Percentiles rank a stretch among this genome's conserved stretches.
Conservation (phyloP, 768 basidiomycete species). For the Leccinum aurantiacum region DNA sequence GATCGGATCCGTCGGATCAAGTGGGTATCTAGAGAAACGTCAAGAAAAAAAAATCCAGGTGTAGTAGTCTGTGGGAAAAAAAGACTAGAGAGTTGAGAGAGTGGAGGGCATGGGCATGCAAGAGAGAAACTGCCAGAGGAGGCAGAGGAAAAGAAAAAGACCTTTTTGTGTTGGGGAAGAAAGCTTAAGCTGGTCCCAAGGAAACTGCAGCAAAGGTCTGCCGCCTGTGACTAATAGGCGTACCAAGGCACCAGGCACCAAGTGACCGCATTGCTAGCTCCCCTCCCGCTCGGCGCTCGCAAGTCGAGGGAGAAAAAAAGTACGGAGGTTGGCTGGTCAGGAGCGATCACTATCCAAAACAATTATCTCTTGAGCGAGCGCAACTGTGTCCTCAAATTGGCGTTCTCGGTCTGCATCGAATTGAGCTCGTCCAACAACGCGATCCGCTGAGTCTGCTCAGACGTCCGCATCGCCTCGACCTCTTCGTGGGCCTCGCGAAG, state of each 20-base stretch:
- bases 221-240: not conserved
- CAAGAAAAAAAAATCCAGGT: not conserved
- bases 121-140: not conserved
- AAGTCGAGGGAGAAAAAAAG: not conserved
- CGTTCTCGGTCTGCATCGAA: conserved; percentile 77
- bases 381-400: conserved; percentile 65
- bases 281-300: not conserved
- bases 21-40: conserved; percentile 13
- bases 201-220: not conserved
- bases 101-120: not conserved
- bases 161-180: not conserved
- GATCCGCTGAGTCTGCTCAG: conserved; percentile 80
- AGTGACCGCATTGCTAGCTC: not conserved
- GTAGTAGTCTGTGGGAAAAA: conserved; percentile 1
- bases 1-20: not conserved
- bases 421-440: conserved; percentile 89
- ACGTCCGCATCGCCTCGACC: conserved; percentile 60
- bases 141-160: too few species aligned
- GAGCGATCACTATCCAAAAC: not conserved
- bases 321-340: not conserved
- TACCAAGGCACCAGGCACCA: conserved; percentile 5
- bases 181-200: not conserved
- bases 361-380: conserved; percentile 47
- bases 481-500: conserved; percentile 68
- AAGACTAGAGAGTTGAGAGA: not conserved